Percentiles rank a stretch among this genome's conserved stretches.
Conservation (phyloP, 2,329 filamentous ascomycete genomes). For the Annulohypoxylon truncatum region DNA sequence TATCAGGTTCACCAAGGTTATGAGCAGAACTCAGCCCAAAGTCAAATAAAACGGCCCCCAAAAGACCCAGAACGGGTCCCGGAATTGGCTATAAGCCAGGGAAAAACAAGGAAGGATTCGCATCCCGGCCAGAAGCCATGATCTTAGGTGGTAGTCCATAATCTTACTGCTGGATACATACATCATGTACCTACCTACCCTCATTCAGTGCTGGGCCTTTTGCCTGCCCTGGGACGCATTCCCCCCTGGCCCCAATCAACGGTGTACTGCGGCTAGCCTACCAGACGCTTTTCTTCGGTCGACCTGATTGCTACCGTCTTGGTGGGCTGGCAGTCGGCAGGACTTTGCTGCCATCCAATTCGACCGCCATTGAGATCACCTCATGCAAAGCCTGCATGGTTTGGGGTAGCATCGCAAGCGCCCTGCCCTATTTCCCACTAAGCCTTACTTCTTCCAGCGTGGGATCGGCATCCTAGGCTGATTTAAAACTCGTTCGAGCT, state of each 20-base stretch:
- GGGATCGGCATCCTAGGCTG: slow-evolving; percentile 16
- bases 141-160: slow-evolving; percentile 15
- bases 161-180: background rate
- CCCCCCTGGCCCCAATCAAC: background rate
- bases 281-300: background rate
- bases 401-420: slow-evolving; percentile 9
- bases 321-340: background rate
- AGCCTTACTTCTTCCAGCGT: slow-evolving; percentile 13
- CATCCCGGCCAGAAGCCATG: slow-evolving; percentile 21
- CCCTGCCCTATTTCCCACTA: background rate
- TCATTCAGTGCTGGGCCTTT: background rate
- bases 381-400: slow-evolving; percentile 3
- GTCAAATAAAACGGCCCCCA: slow-evolving; percentile 1
- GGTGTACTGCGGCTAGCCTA: background rate
- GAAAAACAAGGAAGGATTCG: slow-evolving; percentile 14
- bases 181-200: no score
- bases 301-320: no score
- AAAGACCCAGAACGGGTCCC: background rate
- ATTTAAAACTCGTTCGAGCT: background rate
- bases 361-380: background rate
- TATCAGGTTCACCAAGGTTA: slow-evolving; percentile 3
- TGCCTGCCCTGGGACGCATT: background rate
- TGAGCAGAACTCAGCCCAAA: background rate
- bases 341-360: background rate
- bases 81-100: background rate